A percentile compares a stretch with the other conserved stretches of the same genome.
These are phyloP conservation scores for Hypoxylon perforatum DNA, from an alignment of 495 filamentous ascomycete species.

Conservation along the genomic window DNA sequence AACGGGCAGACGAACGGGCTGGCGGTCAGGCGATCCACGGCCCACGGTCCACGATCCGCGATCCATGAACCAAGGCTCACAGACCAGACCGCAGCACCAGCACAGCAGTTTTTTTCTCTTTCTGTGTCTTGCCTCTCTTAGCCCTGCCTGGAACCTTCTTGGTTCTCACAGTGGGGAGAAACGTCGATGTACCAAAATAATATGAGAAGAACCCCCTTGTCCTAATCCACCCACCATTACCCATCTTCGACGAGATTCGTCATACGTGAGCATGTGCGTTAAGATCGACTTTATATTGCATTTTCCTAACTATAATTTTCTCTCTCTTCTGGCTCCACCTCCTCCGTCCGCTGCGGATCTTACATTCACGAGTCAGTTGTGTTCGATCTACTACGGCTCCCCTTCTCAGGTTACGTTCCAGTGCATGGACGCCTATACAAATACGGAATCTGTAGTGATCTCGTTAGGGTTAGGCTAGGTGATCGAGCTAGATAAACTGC, in stretches of 20 bases:
- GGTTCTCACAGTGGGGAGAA: conserved; percentile 4
- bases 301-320: conserved; percentile 1
- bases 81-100: no score
- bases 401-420: conserved; percentile 29
- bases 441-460: neutral
- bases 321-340: conserved; percentile 4
- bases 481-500: conserved; percentile 15
- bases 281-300: conserved; percentile 35
- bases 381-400: conserved; percentile 17
- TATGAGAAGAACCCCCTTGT: conserved; percentile 9
- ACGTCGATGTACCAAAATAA: conserved; percentile 2
- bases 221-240: conserved; percentile 19
- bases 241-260: conserved; percentile 23
- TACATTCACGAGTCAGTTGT: conserved; percentile 29
- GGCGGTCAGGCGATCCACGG: conserved; percentile 32
- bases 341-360: conserved; percentile 28
- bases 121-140: no score
- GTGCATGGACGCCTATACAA: conserved; percentile 1
- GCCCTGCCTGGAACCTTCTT: neutral
- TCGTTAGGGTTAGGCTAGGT: neutral
- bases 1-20: neutral
- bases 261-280: conserved; percentile 15
- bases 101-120: no score
- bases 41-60: neutral
- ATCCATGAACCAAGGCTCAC: no score